phyloP scores from a whole-genome alignment of 1,284 basidiomycete genomes.

The Trichosporon sp. region DNA sequence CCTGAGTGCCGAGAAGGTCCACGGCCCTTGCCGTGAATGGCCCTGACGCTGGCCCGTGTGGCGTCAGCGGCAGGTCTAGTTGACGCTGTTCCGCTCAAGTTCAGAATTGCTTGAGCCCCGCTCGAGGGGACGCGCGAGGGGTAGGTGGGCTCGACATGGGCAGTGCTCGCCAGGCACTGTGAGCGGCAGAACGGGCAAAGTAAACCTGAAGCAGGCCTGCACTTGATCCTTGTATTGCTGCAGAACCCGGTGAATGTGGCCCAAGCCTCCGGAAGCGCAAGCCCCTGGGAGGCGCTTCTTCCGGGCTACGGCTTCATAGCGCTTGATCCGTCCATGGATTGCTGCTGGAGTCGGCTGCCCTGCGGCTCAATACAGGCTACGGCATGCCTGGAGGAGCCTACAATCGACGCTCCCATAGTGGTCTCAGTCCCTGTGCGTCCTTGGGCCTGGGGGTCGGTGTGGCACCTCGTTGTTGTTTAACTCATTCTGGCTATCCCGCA shows the following conservation, averaged over 20 bases:
- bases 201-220: neutral
- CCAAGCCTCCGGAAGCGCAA: neutral
- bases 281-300: neutral
- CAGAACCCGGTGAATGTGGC: neutral
- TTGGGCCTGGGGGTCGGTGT: neutral
- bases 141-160: neutral
- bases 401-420: constrained; percentile 2
- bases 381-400: neutral
- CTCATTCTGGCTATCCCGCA: neutral
- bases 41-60: neutral
- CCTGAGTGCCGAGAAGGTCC: neutral
- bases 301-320: no score
- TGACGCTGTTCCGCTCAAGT: neutral
- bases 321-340: no score
- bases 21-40: no score
- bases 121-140: no score
- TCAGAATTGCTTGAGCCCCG: neutral
- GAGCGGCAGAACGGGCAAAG: neutral
- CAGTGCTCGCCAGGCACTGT: neutral
- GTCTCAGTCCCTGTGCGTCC: neutral
- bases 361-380: neutral
- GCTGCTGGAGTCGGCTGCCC: no score
- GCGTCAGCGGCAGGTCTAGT: neutral
- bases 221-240: neutral
- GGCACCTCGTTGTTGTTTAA: neutral